A percentile compares a stretch with the other conserved stretches of the same genome.
Conservation (phyloP, 768 basidiomycete species). For the Amanita rubescens region DNA sequence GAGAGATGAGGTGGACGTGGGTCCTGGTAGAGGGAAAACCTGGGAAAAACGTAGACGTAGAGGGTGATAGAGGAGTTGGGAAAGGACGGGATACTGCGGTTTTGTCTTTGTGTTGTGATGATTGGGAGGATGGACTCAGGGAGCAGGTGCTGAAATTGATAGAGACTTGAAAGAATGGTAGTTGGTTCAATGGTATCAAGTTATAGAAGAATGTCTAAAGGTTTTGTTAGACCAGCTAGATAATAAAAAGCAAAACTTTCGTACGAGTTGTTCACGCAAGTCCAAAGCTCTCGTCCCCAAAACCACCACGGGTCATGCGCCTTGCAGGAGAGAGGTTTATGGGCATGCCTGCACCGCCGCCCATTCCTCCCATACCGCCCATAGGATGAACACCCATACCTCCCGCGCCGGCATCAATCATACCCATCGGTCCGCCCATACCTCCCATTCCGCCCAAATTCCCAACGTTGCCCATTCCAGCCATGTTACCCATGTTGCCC, state of each 20-base stretch:
- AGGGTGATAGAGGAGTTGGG: slow-evolving; percentile 21
- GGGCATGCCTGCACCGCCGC: slow-evolving; percentile 5
- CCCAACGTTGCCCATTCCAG: slow-evolving; percentile 9
- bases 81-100: slow-evolving; percentile 31
- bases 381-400: slow-evolving; percentile 6
- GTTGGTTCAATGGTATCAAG: too few relatives aligned
- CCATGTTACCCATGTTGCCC: slow-evolving; percentile 8
- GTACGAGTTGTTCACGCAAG: neutral
- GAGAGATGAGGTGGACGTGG: slow-evolving; percentile 40
- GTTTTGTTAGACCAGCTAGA: neutral
- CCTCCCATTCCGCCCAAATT: slow-evolving; percentile 10
- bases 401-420: slow-evolving; percentile 13
- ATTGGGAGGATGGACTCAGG: slow-evolving; percentile 36
- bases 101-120: slow-evolving; percentile 38
- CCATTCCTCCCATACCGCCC: slow-evolving; percentile 2
- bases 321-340: slow-evolving; percentile 6
- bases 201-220: neutral
- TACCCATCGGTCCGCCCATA: slow-evolving; percentile 13
- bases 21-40: slow-evolving; percentile 28
- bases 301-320: slow-evolving; percentile 4
- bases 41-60: slow-evolving; percentile 17
- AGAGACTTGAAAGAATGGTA: neutral
- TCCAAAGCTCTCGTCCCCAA: slow-evolving; percentile 6
- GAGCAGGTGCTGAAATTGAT: slow-evolving; percentile 26
- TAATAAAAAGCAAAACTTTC: neutral